Evolutionary conservation across 2,329 filamentous ascomycete genomes (phyloP), one percentile per base, ranked within the genome.

Genomic region (Colletotrichum navitas): DNA sequence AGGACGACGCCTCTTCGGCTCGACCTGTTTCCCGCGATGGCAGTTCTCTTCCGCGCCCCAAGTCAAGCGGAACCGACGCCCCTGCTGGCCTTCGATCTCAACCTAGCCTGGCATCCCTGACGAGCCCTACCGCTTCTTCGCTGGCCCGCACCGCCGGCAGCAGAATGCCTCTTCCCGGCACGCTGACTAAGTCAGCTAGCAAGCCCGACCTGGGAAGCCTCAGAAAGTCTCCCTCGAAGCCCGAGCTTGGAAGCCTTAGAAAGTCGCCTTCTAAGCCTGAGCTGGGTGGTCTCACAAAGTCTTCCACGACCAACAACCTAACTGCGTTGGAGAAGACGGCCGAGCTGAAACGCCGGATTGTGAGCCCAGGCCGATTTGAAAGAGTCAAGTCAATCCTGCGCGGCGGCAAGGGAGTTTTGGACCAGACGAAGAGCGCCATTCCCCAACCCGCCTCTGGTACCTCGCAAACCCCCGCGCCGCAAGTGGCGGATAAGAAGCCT

Each of bases 81-180:
- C 34, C 75, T 60, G 75, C 71, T 51, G 76, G 78, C 21, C 77
- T 85, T 29, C 85, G 84, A 34, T 81, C 85, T 0, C 83, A 86
- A 66, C 82, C 86, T 11, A 85, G 87, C 73, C 81, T 85, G 71
- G 84, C 85, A 73, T 90, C 85, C 71, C 83, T 95, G 39, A 88
- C 91, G 80, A 97, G 93, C 7, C 94, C 94, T 0, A 96, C 93
- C 11, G 94, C 94, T 79, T 85, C 93, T 10, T 94, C 93, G 1
- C 80, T 93, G 63, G 89, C 90, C 43, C 90, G 91, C 54, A 82
- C 87, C 58, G 82, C 86, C 66, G 90, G 85, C 74, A 82, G 83
- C 64, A 90, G 88, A 77, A 83, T 85, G 10, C 82, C 88, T 55
- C 88, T 86, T 64, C 83, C 83, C 29, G 85, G 83, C 24, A 85